Base-by-base conservation (phyloP, 805 yeast genomes). In the Yamadazyma nakazawae region DNA sequence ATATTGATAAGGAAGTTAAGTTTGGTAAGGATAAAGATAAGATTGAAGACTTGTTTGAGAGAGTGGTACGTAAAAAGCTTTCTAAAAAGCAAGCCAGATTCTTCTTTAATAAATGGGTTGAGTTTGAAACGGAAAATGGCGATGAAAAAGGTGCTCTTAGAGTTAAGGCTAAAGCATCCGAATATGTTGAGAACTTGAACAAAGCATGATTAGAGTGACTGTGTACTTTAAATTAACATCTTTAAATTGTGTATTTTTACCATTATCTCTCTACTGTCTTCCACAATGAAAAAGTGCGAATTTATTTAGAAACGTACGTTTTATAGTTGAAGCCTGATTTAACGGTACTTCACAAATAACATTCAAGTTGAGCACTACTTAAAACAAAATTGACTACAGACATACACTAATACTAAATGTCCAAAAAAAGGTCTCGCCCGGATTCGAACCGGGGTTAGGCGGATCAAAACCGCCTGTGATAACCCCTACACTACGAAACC, bases 101-200 rank as follows among this genome's bases (percentile, higher is more conserved):
- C 72, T 88, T 92, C 78, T 91, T 90, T 72, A 87, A 84, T 57
- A 92, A 92, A 63, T 91, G 97, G 97, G 79, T 90, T 50, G 70
- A 78, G 10, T 88, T 72, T 58, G 97, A 90, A 68, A 90, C 85
- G 59, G 78, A 76, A 52, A 62, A 72, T 45, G 81, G 78, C 12
- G 92, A 88, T 61, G 78, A 74, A 40, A 85, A 82, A 67, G 79
- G 84, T 42, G 79, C 80, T 46, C 94, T 88, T 52, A 83, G 87
- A 52, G 97, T 91, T 45, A 91, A 89, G 74, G 88, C 96, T 16
- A 86, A 85, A 69, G 98, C 98, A 28, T 80, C 82, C 36, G 94
- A 88, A 59, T 90, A 76, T 58, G 91, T 82, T 38, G 68, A 73
- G 54, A 9, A 40, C 17, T 45, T 48, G 28, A 45, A 37, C n/a